Percentiles rank a stretch among this genome's conserved stretches.
Evolutionary conservation across 2,329 filamentous ascomycete species (phyloP).

Genomic region (Fusarium lateritium): DNA sequence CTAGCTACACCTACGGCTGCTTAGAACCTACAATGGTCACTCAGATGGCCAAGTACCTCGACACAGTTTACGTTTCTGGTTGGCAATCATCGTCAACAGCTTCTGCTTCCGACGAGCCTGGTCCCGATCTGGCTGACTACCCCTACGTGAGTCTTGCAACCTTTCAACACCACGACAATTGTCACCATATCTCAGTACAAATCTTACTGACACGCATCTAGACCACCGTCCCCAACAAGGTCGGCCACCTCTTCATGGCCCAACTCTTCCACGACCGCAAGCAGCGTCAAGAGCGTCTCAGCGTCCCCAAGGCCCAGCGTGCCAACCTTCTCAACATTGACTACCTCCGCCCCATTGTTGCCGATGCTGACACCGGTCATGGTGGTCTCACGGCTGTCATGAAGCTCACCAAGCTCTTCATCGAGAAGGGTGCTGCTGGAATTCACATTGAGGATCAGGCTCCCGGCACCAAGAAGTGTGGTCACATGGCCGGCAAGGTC

Average conservation of each 20-base stretch:
- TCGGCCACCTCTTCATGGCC: slow-evolving; percentile 96
- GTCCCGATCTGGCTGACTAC: slow-evolving; percentile 98
- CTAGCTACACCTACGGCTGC: slow-evolving; percentile 96
- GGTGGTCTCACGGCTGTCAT: slow-evolving; percentile 98
- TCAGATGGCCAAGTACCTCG: slow-evolving; percentile 99
- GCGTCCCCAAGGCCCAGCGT: slow-evolving; percentile 80
- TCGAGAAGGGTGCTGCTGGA: slow-evolving; percentile 95
- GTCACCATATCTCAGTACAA: not conserved
- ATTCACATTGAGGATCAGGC: slow-evolving; percentile 99
- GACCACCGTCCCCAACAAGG: slow-evolving; percentile 99
- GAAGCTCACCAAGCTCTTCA: slow-evolving; percentile 98
- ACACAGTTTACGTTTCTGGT: slow-evolving; percentile 98
- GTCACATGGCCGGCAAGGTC: slow-evolving; percentile 99
- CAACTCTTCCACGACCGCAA: slow-evolving; percentile 99
- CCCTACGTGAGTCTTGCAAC: slow-evolving; percentile 76
- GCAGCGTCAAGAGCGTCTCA: slow-evolving; percentile 94
- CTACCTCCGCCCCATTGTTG: slow-evolving; percentile 95
- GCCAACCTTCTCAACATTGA: slow-evolving; percentile 84
- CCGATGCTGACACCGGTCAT: slow-evolving; percentile 97
- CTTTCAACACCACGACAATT: not conserved
- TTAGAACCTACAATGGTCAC: slow-evolving; percentile 98
- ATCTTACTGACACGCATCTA: slow-evolving; percentile 59
- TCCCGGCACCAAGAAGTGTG: slow-evolving; percentile 98
- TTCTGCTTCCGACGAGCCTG: slow-evolving; percentile 94
- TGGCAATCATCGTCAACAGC: slow-evolving; percentile 99